Base-by-base conservation (phyloP, 2,329 filamentous ascomycete genomes). In the Colletotrichum sp. region DNA sequence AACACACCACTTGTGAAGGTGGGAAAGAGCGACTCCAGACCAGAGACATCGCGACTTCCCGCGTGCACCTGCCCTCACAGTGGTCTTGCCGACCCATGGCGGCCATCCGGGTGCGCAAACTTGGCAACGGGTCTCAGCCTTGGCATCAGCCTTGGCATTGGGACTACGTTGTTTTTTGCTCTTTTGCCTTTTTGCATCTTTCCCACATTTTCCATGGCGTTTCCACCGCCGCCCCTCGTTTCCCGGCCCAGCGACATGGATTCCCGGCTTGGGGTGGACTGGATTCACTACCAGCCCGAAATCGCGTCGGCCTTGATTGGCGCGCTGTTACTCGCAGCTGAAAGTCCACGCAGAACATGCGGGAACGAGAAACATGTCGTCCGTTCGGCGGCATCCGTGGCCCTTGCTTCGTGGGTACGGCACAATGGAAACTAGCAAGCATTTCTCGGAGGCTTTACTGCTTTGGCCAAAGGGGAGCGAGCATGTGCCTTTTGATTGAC, bases 141-240 rank as follows among this genome's bases (percentile, higher is more conserved):
- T 75, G 73, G 73, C 26, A 74, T 73, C 74, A 75, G 74, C 74
- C 74, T 75, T 75, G 74, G 74, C 74, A 74, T 34, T 52, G 24
- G n/a, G 34, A 60, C 48, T 16, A n/a, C 70, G 74, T 75, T 34
- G 70, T 73, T 34, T 75, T 73, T 68, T 68, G 73, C 73, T 74
- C 39, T 55, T 74, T 52, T 60, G 28, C 2, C 12, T 67, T 34
- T 48, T 32, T 60, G 34, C 28, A 16, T 18, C 34, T 30, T 65
- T 55, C 57, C 69, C 68, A 30, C 72, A 24, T 68, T 66, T 68
- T 55, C 39, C 34, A 52, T 21, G 3, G 2, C 6, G 43, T 48
- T 48, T 21, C 36, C 39, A 32, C 28, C 52, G 32, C 34, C 24
- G 24, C 14, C 28, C 71, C 65, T 28, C 65, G 65, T 39, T 69